Percentiles rank a stretch among this genome's conserved stretches.
phyloP scores from a whole-genome alignment of 352 stramenopile species.

The Globisporangium ultimum region DNA sequence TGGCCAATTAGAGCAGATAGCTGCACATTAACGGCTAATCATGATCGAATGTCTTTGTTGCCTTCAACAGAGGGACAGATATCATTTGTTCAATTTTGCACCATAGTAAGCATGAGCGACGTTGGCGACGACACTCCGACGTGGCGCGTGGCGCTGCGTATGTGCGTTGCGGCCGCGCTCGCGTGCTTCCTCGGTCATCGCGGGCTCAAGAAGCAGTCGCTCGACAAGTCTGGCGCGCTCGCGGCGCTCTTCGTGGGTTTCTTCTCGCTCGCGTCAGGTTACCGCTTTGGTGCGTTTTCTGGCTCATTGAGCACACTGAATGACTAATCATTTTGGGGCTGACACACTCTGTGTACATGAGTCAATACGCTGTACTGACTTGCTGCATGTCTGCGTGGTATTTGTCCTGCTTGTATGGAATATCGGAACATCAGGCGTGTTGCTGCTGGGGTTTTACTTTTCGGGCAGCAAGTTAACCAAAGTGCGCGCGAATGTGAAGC shows the following conservation, averaged over 20 bases:
- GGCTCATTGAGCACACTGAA: too few species aligned
- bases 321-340: too few species aligned
- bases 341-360: too few species aligned
- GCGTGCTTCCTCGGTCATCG: slow-evolving; percentile 34
- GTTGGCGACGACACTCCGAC: neutral
- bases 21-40: too few species aligned
- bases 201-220: slow-evolving; percentile 67
- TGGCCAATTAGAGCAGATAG: too few species aligned
- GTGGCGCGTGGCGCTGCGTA: slow-evolving; percentile 14
- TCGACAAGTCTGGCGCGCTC: slow-evolving; percentile 50
- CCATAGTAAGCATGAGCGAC: neutral
- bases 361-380: neutral
- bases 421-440: slow-evolving; percentile 31
- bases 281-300: slow-evolving; percentile 52
- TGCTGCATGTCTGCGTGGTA: neutral
- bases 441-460: slow-evolving; percentile 86
- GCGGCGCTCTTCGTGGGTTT: slow-evolving; percentile 69
- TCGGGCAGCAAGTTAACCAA: slow-evolving; percentile 86
- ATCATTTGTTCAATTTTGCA: too few species aligned
- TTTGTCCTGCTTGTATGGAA: neutral
- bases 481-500: slow-evolving; percentile 50
- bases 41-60: too few species aligned
- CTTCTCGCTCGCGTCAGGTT: slow-evolving; percentile 54
- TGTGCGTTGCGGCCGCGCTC: slow-evolving; percentile 40
- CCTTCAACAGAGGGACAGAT: too few species aligned